Base-by-base conservation (phyloP, 2,329 filamentous ascomycete genomes). In the Apiospora hydei region DNA sequence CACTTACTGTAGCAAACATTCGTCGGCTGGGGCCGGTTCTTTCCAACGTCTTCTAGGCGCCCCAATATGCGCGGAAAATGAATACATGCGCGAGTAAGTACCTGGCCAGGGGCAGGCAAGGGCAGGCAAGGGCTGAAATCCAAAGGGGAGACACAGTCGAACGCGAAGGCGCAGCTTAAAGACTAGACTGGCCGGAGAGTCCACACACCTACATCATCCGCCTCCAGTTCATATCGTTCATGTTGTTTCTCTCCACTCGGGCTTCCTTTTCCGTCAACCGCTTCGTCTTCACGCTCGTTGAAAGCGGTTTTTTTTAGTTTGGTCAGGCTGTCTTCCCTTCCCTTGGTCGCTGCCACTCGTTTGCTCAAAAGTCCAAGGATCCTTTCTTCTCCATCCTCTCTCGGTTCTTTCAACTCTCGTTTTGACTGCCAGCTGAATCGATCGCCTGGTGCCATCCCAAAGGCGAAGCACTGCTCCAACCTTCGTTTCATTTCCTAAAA, bases 401-500 rank as follows among this genome's bases (percentile, higher is more conserved):
- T 69, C 67, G n/a, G 11, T 46, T 47, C 30, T 72, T 74, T 69
- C 68, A 57, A 64, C 38, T 26, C 68, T 61, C 53, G 30, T 61
- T 61, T 61, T n/a, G 30, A 61, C 53, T 61, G 61, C 44, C 70
- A 57, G 72, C 71, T 75, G 75, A 72, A 74, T 74, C 70, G 77
- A 78, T 77, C 69, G 78, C 79, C 78, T 77, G 78, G 78, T 75
- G 79, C 79, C 70, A 70, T 78, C 74, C 73, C 74, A 69, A 76
- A 72, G 71, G 71, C 71, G 74, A 71, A 38, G 69, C 46, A 38
- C 47, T 57, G 70, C 43, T 72, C 57, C 51, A 73, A 73, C 71
- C 14, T 67, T 74, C 71, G 57, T 21, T 49, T 41, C 46, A 53
- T 21, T 41, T 38, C n/a, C 47, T 16, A 38, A 26, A 47, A 53